A percentile compares a stretch with the other conserved stretches of the same genome.
These are phyloP conservation scores for Candida xyloterini DNA, from an alignment of 805 yeast species.

Conservation along the genomic window DNA sequence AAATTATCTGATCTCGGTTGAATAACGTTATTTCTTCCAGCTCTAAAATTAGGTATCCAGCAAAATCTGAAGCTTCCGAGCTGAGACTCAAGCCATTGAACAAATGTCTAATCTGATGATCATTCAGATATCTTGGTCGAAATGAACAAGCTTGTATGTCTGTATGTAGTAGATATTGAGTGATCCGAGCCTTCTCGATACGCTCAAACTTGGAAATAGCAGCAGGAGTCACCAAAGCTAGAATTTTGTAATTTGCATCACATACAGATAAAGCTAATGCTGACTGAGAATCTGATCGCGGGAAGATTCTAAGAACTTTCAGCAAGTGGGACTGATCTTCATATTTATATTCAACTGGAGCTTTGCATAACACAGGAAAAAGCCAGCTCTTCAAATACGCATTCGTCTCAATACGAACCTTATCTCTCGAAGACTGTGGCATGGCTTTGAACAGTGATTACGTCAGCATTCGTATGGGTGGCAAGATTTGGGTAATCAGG, in stretches of 20 bases:
- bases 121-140: slow-evolving; percentile 14
- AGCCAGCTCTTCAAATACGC: slow-evolving; percentile 17
- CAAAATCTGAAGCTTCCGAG: slow-evolving; percentile 1
- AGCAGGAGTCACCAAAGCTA: slow-evolving; percentile 13
- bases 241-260: slow-evolving; percentile 19
- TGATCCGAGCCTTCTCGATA: slow-evolving; percentile 18
- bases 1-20: slow-evolving; percentile 21
- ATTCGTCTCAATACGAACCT: slow-evolving; percentile 5
- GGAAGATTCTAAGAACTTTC: slow-evolving; percentile 15
- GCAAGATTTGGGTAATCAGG: neutral
- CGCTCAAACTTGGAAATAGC: slow-evolving; percentile 20
- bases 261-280: slow-evolving; percentile 17
- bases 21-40: slow-evolving; percentile 16
- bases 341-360: neutral
- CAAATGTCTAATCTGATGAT: slow-evolving; percentile 6
- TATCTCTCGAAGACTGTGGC: slow-evolving; percentile 12
- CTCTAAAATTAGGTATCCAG: slow-evolving; percentile 17
- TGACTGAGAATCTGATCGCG: neutral
- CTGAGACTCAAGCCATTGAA: slow-evolving; percentile 10
- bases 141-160: slow-evolving; percentile 16
- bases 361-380: slow-evolving; percentile 6
- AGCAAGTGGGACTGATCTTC: slow-evolving; percentile 1
- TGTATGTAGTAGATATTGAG: slow-evolving; percentile 14
- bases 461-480: neutral
- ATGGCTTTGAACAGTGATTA: slow-evolving; percentile 1